Conservation (phyloP, 1,139 yeast species). For the Debaryomyces robertsiae region DNA sequence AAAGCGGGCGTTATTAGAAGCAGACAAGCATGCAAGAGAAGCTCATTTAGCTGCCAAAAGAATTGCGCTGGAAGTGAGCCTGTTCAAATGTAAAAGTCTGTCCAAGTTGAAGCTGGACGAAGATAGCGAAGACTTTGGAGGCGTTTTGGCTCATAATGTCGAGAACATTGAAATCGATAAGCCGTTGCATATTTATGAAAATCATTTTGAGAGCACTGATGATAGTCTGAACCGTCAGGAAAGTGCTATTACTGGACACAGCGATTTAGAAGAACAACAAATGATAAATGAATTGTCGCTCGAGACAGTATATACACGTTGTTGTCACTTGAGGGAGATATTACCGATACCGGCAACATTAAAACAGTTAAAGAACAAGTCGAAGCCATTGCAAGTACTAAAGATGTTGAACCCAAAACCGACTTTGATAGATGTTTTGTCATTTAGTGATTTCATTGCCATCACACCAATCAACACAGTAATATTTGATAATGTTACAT, state of each 20-base stretch:
- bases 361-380: conserved; percentile 76
- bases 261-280: conserved; percentile 21
- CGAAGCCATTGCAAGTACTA: conserved; percentile 72
- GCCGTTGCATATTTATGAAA: conserved; percentile 70
- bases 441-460: conserved; percentile 85
- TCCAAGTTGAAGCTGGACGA: conserved; percentile 20
- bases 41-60: conserved; percentile 72
- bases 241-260: not conserved
- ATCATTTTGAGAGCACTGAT: conserved; percentile 42
- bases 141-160: conserved; percentile 19
- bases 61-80: conserved; percentile 63
- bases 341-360: conserved; percentile 90
- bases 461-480: conserved; percentile 80
- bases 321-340: conserved; percentile 91
- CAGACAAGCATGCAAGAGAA: conserved; percentile 72
- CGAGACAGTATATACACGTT: conserved; percentile 81
- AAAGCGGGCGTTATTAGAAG: conserved; percentile 54
- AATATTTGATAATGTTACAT: conserved; percentile 78
- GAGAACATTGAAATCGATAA: conserved; percentile 45
- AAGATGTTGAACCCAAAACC: conserved; percentile 89
- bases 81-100: conserved; percentile 30
- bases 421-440: conserved; percentile 82
- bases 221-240: not conserved
- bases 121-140: conserved; percentile 28
- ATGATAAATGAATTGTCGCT: conserved; percentile 45